These are phyloP conservation scores for Penicillium sp. DNA, from an alignment of 2,329 filamentous ascomycete genomes.

Conservation along the genomic window DNA sequence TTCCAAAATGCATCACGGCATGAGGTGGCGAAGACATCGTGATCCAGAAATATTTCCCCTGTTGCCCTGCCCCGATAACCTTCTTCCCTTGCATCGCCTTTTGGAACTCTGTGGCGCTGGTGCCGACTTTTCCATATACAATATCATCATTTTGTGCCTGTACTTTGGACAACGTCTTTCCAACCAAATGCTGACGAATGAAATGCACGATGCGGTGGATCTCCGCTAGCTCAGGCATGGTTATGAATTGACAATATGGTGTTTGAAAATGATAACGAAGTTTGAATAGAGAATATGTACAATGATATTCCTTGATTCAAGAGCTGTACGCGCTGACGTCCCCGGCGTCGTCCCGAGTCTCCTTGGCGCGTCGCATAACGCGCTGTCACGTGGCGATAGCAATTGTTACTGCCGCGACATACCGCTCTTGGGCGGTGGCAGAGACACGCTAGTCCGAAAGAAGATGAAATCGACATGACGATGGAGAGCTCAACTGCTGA, in stretches of 20 bases:
- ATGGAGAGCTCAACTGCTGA: neutral
- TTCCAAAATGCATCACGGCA: conserved; percentile 83
- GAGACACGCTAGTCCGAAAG: neutral
- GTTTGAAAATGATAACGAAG: neutral
- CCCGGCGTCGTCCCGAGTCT: neutral
- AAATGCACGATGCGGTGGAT: conserved; percentile 86
- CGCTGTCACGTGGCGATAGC: conserved; percentile 5
- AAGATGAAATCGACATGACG: neutral
- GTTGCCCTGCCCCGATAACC: conserved; percentile 71
- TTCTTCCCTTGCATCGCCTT: conserved; percentile 74
- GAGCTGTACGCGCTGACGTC: neutral
- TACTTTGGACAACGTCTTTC: conserved; percentile 73
- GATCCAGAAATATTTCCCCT: conserved; percentile 97
- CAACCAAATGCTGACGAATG: conserved; percentile 79
- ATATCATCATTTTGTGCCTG: conserved; percentile 76
- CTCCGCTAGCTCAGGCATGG: conserved; percentile 56
- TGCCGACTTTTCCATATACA: conserved; percentile 89
- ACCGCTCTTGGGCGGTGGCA: neutral
- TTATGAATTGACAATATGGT: conserved; percentile 2
- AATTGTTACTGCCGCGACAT: neutral
- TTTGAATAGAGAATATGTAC: conserved; percentile 5
- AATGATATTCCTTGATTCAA: neutral
- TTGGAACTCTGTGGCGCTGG: conserved; percentile 72
- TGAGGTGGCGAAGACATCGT: conserved; percentile 78
- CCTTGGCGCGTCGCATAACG: neutral